These are phyloP conservation scores for Diplotaxis tenuifolia DNA, from an alignment of 345 rosid species.

Conservation along the genomic window DNA sequence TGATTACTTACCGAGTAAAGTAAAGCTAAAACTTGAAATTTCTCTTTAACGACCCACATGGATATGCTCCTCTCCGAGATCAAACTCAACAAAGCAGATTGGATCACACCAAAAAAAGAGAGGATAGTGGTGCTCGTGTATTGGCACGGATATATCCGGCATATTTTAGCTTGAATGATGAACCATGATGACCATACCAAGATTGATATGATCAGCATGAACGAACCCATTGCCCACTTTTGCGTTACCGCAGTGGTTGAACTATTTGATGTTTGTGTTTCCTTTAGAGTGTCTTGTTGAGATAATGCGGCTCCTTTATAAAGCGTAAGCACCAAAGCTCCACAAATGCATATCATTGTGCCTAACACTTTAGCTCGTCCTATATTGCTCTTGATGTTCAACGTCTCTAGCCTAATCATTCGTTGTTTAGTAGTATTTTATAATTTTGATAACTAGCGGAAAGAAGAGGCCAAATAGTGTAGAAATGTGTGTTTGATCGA, in stretches of 20 bases:
- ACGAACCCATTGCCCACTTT: slow-evolving; percentile 52
- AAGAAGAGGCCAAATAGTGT: background rate
- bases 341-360: slow-evolving; percentile 52
- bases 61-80: slow-evolving; percentile 42
- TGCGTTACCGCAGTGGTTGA: slow-evolving; percentile 6
- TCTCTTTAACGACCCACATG: slow-evolving; percentile 54
- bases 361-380: slow-evolving; percentile 61
- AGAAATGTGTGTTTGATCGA: background rate
- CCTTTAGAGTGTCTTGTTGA: background rate
- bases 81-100: slow-evolving; percentile 53
- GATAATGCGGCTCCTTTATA: slow-evolving; percentile 51
- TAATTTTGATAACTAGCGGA: background rate
- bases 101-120: slow-evolving; percentile 60
- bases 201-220: slow-evolving; percentile 44
- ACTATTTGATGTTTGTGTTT: slow-evolving; percentile 14
- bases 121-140: slow-evolving; percentile 62
- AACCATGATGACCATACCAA: slow-evolving; percentile 61
- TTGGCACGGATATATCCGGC: slow-evolving; percentile 50
- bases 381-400: slow-evolving; percentile 41
- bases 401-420: slow-evolving; percentile 47
- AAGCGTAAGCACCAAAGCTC: slow-evolving; percentile 54
- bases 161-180: slow-evolving; percentile 52
- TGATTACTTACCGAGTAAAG: slow-evolving; percentile 50
- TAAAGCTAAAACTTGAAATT: slow-evolving; percentile 45
- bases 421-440: background rate